Evolutionary conservation across 441 rosid species (phyloP).

Genomic region (Populus trichocarpa): DNA sequence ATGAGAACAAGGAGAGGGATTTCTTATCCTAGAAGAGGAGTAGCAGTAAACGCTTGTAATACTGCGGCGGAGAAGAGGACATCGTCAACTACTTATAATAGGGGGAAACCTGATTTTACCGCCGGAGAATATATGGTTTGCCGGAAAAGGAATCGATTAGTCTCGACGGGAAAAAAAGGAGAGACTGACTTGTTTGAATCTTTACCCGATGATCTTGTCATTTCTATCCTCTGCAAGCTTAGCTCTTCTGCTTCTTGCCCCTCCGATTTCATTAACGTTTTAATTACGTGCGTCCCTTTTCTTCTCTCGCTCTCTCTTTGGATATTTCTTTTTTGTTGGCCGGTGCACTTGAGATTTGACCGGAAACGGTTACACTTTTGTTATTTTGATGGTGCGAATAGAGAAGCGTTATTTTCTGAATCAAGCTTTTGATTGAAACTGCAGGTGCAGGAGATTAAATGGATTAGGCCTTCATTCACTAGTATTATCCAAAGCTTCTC

Average conservation of each 20-base stretch:
- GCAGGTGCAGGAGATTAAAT: constrained; percentile 83
- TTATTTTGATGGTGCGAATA: not conserved
- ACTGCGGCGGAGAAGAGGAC: constrained; percentile 19
- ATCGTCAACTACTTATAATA: not conserved
- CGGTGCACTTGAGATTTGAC: not conserved
- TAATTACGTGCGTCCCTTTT: constrained; percentile 49
- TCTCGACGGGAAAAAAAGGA: constrained; percentile 20
- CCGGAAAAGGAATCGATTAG: constrained; percentile 32
- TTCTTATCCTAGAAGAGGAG: constrained; percentile 39
- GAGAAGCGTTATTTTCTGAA: not conserved
- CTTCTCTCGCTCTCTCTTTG: not conserved
- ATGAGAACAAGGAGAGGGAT: constrained; percentile 61
- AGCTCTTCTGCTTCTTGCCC: constrained; percentile 59
- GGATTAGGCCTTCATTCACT: constrained; percentile 46
- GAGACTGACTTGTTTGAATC: constrained; percentile 51
- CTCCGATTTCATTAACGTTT: constrained; percentile 66
- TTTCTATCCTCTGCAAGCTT: constrained; percentile 58
- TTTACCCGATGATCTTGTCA: constrained; percentile 82
- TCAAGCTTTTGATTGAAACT: constrained; percentile 7
- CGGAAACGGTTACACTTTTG: not conserved
- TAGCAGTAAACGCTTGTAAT: constrained; percentile 14
- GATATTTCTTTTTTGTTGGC: not conserved
- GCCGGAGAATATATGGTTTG: constrained; percentile 24
- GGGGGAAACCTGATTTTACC: not conserved
- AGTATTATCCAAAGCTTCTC: constrained; percentile 61